Evolutionary conservation across 1,284 basidiomycete species (phyloP).

Genomic region (Sutorius eximius): DNA sequence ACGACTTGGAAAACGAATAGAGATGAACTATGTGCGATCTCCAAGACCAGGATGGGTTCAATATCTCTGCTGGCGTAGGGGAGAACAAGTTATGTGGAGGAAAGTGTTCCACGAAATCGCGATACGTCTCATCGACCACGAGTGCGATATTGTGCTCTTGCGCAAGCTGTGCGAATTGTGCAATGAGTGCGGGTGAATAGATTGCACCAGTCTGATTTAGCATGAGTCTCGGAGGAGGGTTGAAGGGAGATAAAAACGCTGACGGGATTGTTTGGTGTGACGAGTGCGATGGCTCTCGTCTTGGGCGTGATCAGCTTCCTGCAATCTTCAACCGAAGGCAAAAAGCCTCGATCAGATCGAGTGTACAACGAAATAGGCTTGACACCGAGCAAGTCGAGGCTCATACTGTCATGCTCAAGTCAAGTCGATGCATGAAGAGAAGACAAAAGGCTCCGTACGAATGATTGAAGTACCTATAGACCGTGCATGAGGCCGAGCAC

Average conservation of each 20-base stretch:
- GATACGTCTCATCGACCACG: conserved; percentile 89
- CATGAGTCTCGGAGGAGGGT: background rate
- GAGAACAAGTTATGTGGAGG: conserved; percentile 60
- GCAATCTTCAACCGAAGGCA: conserved; percentile 54
- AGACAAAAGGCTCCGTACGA: conserved; percentile 42
- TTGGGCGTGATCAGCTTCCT: conserved; percentile 52
- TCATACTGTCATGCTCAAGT: conserved; percentile 56
- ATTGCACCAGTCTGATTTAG: conserved; percentile 70
- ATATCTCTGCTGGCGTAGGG: background rate
- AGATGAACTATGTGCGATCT: conserved; percentile 66
- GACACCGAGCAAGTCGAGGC: conserved; percentile 65
- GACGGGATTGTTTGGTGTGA: conserved; percentile 76
- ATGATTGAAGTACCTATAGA: conserved; percentile 73
- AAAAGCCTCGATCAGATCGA: conserved; percentile 54
- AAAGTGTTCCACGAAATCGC: conserved; percentile 69
- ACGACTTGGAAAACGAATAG: conserved; percentile 83
- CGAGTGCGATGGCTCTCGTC: conserved; percentile 72
- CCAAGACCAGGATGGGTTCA: conserved; percentile 44
- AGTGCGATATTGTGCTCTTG: conserved; percentile 60
- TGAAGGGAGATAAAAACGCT: conserved; percentile 18
- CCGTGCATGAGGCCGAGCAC: conserved; percentile 7
- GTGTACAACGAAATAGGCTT: conserved; percentile 64
- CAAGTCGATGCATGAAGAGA: background rate
- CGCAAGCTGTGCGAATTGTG: conserved; percentile 65
- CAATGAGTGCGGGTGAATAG: conserved; percentile 63